Evolutionary conservation across 345 rosid genomes (phyloP).

Genomic region (Citrus reticulata): DNA sequence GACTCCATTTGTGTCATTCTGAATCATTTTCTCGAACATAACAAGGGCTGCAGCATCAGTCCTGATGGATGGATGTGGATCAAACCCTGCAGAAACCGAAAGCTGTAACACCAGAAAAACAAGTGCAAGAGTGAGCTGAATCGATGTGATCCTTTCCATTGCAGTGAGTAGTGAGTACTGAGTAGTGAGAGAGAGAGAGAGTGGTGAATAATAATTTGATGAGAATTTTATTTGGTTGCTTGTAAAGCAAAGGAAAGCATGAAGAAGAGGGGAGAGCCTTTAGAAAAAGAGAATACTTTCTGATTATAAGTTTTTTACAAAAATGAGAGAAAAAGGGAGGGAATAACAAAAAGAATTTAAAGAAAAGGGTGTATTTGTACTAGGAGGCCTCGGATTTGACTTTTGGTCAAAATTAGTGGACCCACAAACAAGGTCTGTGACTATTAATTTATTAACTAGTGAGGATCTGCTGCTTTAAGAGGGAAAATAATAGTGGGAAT

Average conservation of each 20-base stretch:
- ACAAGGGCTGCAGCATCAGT: conserved; percentile 69
- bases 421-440: conserved; percentile 29
- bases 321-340: conserved; percentile 23
- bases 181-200: conserved; percentile 7
- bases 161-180: conserved; percentile 31
- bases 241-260: conserved; percentile 18
- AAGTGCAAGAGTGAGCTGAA: conserved; percentile 31
- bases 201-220: conserved; percentile 38
- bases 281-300: conserved; percentile 33
- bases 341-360: background rate
- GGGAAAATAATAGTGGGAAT: background rate
- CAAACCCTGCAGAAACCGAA: conserved; percentile 25
- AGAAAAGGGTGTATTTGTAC: conserved; percentile 7
- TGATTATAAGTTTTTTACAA: background rate
- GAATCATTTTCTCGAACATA: conserved; percentile 64
- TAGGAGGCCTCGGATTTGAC: conserved; percentile 21
- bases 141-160: conserved; percentile 39
- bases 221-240: conserved; percentile 30
- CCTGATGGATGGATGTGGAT: conserved; percentile 48
- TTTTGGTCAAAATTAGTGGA: conserved; percentile 36
- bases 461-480: conserved; percentile 21
- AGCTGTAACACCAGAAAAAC: conserved; percentile 20
- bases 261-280: conserved; percentile 19
- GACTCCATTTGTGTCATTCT: conserved; percentile 57
- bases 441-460: background rate